Evolutionary conservation across 2,329 filamentous ascomycete genomes (phyloP).

Genomic region (Fusarium mundagurra): DNA sequence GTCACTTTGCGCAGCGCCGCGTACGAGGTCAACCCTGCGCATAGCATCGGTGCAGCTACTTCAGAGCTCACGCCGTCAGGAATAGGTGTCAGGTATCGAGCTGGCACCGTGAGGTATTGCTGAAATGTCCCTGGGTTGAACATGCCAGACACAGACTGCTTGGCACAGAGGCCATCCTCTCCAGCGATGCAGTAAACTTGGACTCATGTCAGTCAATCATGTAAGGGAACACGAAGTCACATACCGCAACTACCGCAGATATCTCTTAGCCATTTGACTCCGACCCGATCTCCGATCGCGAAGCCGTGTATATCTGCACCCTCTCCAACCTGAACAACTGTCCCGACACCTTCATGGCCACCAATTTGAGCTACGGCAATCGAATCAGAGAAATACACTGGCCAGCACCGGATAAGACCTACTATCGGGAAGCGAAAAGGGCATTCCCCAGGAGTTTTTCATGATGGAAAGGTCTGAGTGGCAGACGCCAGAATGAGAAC

Average conservation of each 20-base stretch:
- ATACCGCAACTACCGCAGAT: not conserved
- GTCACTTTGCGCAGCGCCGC: not conserved
- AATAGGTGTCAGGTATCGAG: not conserved
- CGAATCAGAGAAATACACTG: accelerated
- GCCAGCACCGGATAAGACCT: accelerated
- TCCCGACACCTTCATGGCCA: not conserved
- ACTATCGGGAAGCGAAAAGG: not conserved
- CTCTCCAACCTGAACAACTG: not conserved
- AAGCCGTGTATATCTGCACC: not conserved
- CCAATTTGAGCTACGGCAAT: not conserved
- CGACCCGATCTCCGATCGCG: not conserved
- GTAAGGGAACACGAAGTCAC: accelerated
- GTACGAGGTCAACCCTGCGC: not conserved
- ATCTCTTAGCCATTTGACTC: not conserved
- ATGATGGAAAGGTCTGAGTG: not conserved
- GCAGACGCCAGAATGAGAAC: not conserved
- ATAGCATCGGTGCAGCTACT: not conserved
- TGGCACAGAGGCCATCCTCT: not conserved
- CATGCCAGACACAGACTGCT: not conserved
- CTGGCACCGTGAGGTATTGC: not conserved
- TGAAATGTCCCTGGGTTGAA: not conserved
- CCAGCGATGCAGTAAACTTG: not conserved
- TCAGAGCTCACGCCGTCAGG: not conserved
- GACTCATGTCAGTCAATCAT: accelerated
- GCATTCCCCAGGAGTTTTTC: not conserved